Percentiles rank a stretch among this genome's conserved stretches.
Conservation (phyloP, 2,329 filamentous ascomycete genomes). For the Cytospora piceae region DNA sequence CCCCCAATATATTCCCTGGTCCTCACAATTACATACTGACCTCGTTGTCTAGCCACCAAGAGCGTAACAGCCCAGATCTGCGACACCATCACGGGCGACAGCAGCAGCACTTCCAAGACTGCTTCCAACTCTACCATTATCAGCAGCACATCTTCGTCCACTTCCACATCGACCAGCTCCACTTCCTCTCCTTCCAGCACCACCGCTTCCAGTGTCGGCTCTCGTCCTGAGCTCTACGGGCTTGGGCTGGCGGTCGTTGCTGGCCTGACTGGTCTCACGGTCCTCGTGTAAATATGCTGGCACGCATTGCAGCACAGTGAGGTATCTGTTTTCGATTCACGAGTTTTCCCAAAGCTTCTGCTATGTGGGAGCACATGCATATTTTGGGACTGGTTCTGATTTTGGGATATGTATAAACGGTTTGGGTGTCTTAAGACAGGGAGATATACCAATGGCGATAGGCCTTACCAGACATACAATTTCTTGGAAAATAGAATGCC, state of each 20-base stretch:
- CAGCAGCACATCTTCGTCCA: conserved; percentile 9
- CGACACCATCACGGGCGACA: conserved; percentile 13
- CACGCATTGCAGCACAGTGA: neutral
- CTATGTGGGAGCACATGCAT: conserved; percentile 2
- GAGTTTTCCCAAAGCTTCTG: conserved; percentile 3
- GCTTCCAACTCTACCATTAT: neutral
- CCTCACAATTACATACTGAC: neutral
- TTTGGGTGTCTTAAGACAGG: neutral
- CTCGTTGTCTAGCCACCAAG: conserved; percentile 17
- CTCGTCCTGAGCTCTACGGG: conserved; percentile 24
- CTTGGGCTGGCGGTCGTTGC: conserved; percentile 26
- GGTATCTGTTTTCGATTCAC: conserved; percentile 7
- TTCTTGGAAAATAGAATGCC: neutral
- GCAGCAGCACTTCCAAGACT: conserved; percentile 6
- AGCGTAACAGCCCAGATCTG: conserved; percentile 25
- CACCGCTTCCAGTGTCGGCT: conserved; percentile 19
- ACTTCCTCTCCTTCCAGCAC: conserved; percentile 17
- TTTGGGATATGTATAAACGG: neutral
- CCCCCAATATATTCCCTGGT: no score
- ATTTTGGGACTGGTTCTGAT: neutral
- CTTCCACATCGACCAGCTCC: conserved; percentile 9
- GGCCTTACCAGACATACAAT: neutral
- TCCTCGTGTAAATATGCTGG: conserved; percentile 10
- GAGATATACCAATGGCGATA: conserved; percentile 9
- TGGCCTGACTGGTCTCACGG: conserved; percentile 22